Conservation (phyloP, 805 yeast genomes). For the Saccharomycopsis sp. region DNA sequence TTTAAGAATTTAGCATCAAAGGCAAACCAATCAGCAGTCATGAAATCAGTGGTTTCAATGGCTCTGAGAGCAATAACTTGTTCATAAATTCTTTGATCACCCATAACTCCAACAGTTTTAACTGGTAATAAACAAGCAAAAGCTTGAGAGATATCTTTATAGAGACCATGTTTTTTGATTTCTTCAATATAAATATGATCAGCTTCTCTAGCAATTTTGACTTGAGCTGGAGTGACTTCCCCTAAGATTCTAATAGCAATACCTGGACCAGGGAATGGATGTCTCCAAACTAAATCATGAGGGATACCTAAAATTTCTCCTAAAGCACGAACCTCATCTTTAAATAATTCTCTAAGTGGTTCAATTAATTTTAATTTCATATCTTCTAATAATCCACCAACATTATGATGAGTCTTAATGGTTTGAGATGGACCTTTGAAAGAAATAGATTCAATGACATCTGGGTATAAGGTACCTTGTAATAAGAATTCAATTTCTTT, state of each 20-base stretch:
- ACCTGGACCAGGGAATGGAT: slow-evolving; percentile 99
- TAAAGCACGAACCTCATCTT: slow-evolving; percentile 95
- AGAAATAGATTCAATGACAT: slow-evolving; percentile 95
- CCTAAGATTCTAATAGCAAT: slow-evolving; percentile 97
- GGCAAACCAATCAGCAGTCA: slow-evolving; percentile 99
- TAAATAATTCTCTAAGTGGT: slow-evolving; percentile 96
- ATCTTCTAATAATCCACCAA: slow-evolving; percentile 94
- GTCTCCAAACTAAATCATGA: slow-evolving; percentile 98
- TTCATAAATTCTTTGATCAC: slow-evolving; percentile 98
- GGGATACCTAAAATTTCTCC: slow-evolving; percentile 95
- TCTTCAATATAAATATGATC: slow-evolving; percentile 94
- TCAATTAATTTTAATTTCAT: slow-evolving; percentile 98
- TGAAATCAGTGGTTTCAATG: slow-evolving; percentile 93
- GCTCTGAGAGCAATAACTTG: slow-evolving; percentile 99
- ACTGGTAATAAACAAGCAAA: slow-evolving; percentile 96
- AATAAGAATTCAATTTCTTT: slow-evolving; percentile 84
- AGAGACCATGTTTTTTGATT: slow-evolving; percentile 86
- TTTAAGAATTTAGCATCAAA: slow-evolving; percentile 89
- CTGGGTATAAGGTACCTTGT: slow-evolving; percentile 97
- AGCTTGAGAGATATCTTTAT: slow-evolving; percentile 91
- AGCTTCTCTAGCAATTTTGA: slow-evolving; percentile 95
- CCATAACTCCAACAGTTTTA: slow-evolving; percentile 98
- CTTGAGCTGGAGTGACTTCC: slow-evolving; percentile 89
- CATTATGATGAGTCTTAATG: slow-evolving; percentile 98
- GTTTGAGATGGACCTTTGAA: slow-evolving; percentile 99